Evolutionary conservation across 768 basidiomycete species (phyloP).

Genomic region (Rhodotorula toruloides): DNA sequence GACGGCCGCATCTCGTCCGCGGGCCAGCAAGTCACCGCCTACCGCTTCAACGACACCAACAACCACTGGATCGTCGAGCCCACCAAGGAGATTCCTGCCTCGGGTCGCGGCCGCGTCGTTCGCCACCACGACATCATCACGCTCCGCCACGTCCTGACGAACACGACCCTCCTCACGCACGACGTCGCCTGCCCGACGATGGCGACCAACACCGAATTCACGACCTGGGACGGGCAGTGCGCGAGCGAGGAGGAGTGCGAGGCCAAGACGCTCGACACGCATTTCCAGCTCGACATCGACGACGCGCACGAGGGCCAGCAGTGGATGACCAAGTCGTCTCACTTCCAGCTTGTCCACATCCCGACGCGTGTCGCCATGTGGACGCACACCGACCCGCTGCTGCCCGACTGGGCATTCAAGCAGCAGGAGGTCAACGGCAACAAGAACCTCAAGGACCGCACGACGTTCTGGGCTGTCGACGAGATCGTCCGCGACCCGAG

Average conservation of each 20-base stretch:
- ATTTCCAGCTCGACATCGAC: constrained; percentile 70
- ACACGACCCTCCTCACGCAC: constrained; percentile 80
- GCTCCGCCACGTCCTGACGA: constrained; percentile 77
- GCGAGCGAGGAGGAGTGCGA: constrained; percentile 44
- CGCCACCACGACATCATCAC: constrained; percentile 84
- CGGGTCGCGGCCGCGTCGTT: constrained; percentile 85
- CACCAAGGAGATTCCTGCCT: constrained; percentile 88
- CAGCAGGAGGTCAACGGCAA: constrained; percentile 98
- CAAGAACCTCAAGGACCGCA: constrained; percentile 77
- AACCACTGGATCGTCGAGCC: constrained; percentile 94
- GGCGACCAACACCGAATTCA: constrained; percentile 98
- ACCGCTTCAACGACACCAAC: constrained; percentile 87
- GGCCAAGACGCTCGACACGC: constrained; percentile 74
- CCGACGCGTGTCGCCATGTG: constrained; percentile 88
- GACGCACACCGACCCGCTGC: constrained; percentile 68
- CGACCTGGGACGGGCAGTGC: constrained; percentile 79
- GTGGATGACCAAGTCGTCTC: constrained; percentile 88
- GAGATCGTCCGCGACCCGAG: constrained; percentile 69
- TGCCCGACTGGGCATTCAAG: constrained; percentile 95
- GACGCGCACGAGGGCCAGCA: constrained; percentile 72
- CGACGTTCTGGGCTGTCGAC: constrained; percentile 82
- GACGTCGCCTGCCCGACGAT: constrained; percentile 95
- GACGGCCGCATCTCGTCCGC: constrained; percentile 81
- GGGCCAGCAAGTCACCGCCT: constrained; percentile 54
- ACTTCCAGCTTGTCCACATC: constrained; percentile 84